Evolutionary conservation across 139 green algal species (phyloP).

Genomic region (Chlamydomonas incerta): DNA sequence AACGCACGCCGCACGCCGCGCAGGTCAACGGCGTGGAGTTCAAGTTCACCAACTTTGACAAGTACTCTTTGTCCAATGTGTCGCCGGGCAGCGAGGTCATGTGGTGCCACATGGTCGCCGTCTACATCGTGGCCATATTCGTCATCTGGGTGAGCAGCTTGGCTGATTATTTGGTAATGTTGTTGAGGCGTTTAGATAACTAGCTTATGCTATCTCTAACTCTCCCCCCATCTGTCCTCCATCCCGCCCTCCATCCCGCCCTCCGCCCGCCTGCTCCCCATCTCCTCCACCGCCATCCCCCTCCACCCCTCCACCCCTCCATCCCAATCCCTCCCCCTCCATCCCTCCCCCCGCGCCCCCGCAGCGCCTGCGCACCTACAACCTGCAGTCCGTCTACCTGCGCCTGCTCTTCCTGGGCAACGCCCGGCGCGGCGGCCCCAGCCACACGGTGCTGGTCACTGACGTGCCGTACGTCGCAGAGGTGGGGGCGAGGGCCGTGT

Average conservation of each 20-base stretch:
- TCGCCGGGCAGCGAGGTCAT: constrained; percentile 15
- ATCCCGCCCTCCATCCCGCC: too few species aligned
- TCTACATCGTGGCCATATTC: constrained; percentile 64
- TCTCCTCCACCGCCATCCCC: too few species aligned
- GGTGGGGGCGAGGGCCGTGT: background rate
- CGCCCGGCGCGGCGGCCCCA: constrained; percentile 29
- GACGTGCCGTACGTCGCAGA: constrained; percentile 45
- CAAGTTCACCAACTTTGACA: constrained; percentile 49
- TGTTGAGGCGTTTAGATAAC: too few species aligned
- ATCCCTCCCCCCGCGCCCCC: background rate
- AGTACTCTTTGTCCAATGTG: constrained; percentile 68
- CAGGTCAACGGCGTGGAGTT: background rate
- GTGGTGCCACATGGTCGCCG: constrained; percentile 69
- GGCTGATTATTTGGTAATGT: too few species aligned
- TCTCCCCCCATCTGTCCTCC: too few species aligned
- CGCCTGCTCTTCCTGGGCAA: constrained; percentile 80
- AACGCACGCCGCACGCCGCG: too few species aligned
- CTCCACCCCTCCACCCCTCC: too few species aligned
- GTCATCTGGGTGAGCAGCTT: constrained; percentile 56
- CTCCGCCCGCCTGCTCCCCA: too few species aligned
- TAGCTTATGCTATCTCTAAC: too few species aligned
- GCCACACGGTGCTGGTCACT: constrained; percentile 54
- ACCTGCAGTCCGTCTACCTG: constrained; percentile 71
- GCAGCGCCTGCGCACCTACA: constrained; percentile 74
- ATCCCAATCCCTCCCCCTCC: too few species aligned